Evolutionary conservation across 2,329 filamentous ascomycete species (phyloP).

Genomic region (Epichloe festucae): DNA sequence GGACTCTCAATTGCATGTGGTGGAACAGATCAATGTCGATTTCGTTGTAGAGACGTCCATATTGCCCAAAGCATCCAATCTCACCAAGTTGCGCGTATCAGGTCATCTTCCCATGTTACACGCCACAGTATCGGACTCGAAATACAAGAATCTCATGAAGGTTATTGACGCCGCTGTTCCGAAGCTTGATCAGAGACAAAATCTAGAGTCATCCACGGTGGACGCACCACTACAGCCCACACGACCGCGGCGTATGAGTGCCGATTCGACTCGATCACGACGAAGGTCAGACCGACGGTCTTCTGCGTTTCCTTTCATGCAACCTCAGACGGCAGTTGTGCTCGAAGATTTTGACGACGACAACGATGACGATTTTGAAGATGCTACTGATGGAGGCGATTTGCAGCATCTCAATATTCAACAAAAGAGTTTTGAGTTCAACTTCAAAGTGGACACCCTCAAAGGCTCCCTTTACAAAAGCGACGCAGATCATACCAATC

Average conservation of each 20-base stretch:
- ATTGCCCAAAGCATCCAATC: slow-evolving; percentile 83
- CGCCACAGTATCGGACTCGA: slow-evolving; percentile 81
- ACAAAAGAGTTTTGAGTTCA: slow-evolving; percentile 89
- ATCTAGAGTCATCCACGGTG: slow-evolving; percentile 12
- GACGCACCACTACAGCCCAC: slow-evolving; percentile 14
- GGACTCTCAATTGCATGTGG: slow-evolving; percentile 66
- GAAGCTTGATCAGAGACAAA: slow-evolving; percentile 45
- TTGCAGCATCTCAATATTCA: slow-evolving; percentile 57
- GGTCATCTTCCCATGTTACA: slow-evolving; percentile 87
- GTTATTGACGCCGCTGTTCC: slow-evolving; percentile 92
- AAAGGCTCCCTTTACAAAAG: slow-evolving; percentile 86
- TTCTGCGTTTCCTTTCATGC: slow-evolving; percentile 60
- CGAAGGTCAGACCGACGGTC: slow-evolving; percentile 44
- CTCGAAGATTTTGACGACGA: slow-evolving; percentile 64
- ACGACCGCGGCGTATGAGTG: slow-evolving; percentile 34
- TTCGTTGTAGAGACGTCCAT: slow-evolving; percentile 96
- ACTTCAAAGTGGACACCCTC: slow-evolving; percentile 87
- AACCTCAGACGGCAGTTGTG: slow-evolving; percentile 62
- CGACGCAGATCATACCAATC: slow-evolving; percentile 61
- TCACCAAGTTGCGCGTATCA: slow-evolving; percentile 84
- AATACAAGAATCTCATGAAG: slow-evolving; percentile 95
- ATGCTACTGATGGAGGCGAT: slow-evolving; percentile 45
- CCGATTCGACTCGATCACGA: slow-evolving; percentile 31
- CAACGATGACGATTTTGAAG: slow-evolving; percentile 53
- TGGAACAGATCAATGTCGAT: slow-evolving; percentile 94